These are phyloP conservation scores for Dactylellina haptotyla DNA, from an alignment of 2,329 filamentous ascomycete species.

Conservation along the genomic window DNA sequence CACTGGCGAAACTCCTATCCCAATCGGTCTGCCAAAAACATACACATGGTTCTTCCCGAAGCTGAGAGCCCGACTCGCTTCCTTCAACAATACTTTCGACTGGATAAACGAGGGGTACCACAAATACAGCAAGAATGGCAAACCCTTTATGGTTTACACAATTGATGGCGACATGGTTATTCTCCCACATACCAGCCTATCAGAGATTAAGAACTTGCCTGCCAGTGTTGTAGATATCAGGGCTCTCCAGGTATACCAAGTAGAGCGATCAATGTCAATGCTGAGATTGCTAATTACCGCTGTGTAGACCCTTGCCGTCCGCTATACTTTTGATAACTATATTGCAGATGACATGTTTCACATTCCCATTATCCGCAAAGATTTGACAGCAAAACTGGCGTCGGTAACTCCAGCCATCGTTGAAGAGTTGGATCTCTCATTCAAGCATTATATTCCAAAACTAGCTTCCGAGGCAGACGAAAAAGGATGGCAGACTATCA, in stretches of 20 bases:
- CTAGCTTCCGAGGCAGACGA: slow-evolving; percentile 31
- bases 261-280: neutral
- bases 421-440: slow-evolving; percentile 43
- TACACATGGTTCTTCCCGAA: slow-evolving; percentile 51
- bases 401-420: slow-evolving; percentile 48
- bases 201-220: slow-evolving; percentile 44
- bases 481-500: slow-evolving; percentile 61
- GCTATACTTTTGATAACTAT: slow-evolving; percentile 46
- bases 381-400: slow-evolving; percentile 42
- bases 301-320: slow-evolving; percentile 35
- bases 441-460: slow-evolving; percentile 39
- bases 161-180: slow-evolving; percentile 49
- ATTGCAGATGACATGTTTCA: slow-evolving; percentile 49
- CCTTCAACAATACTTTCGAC: slow-evolving; percentile 13
- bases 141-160: slow-evolving; percentile 42
- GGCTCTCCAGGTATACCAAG: slow-evolving; percentile 23
- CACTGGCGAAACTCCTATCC: slow-evolving; percentile 50
- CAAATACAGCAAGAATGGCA: slow-evolving; percentile 48
- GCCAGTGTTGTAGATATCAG: slow-evolving; percentile 28
- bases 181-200: slow-evolving; percentile 17
- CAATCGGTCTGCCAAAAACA: slow-evolving; percentile 56
- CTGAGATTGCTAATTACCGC: slow-evolving; percentile 1
- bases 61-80: slow-evolving; percentile 18
- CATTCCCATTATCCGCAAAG: slow-evolving; percentile 48
- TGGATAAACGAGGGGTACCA: slow-evolving; percentile 45